phyloP scores from a whole-genome alignment of 805 yeast species.

The Metschnikowia picachoensis region DNA sequence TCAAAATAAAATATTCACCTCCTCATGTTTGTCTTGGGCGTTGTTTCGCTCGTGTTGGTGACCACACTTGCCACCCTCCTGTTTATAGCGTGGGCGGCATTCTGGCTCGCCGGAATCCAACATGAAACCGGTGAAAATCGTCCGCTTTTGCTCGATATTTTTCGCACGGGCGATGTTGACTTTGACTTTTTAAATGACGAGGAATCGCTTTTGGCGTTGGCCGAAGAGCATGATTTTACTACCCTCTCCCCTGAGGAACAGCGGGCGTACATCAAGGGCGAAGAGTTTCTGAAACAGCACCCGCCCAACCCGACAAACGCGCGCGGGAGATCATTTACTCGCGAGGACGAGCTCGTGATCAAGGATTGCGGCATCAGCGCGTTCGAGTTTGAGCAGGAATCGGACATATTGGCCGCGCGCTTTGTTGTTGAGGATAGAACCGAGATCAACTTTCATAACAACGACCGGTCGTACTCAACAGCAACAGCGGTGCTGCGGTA shows the following conservation, averaged over 20 bases:
- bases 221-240: constrained; percentile 35
- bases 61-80: background rate
- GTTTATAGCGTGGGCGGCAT: background rate
- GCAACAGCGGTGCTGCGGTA: constrained; percentile 38
- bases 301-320: constrained; percentile 32
- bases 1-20: too few species aligned
- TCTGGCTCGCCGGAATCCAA: background rate
- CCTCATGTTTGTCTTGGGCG: background rate
- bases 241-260: constrained; percentile 41
- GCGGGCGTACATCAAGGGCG: constrained; percentile 30
- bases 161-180: constrained; percentile 25
- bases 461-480: constrained; percentile 38
- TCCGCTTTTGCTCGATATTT: constrained; percentile 10
- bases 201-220: constrained; percentile 31
- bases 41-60: background rate
- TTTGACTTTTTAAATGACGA: constrained; percentile 40
- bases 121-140: constrained; percentile 1
- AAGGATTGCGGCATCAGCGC: constrained; percentile 39
- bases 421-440: constrained; percentile 39
- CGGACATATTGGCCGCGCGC: constrained; percentile 27
- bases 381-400: constrained; percentile 39
- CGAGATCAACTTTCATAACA: constrained; percentile 33
- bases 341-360: constrained; percentile 27
- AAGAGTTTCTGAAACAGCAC: constrained; percentile 28
- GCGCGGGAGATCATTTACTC: constrained; percentile 31